These are phyloP conservation scores for Trametes sp. DNA, from an alignment of 1,284 basidiomycete genomes.

Conservation along the genomic window DNA sequence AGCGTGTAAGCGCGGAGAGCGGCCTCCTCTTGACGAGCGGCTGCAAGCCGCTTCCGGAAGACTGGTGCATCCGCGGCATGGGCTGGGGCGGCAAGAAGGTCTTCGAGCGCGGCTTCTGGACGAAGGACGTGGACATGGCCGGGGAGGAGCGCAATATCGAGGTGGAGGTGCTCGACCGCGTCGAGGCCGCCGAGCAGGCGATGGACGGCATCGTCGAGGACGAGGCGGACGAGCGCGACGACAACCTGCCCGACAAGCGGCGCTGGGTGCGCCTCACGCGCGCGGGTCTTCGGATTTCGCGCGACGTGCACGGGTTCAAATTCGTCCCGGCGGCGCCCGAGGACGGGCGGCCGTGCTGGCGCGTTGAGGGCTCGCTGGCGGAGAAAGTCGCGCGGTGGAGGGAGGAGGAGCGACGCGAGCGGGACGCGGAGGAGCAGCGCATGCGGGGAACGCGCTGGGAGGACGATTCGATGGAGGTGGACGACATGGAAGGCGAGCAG, in stretches of 20 bases:
- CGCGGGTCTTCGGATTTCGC: conserved; percentile 73
- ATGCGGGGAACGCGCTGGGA: conserved; percentile 65
- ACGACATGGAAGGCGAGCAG: conserved; percentile 53
- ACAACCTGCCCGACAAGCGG: conserved; percentile 34
- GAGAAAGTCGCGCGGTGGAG: conserved; percentile 77
- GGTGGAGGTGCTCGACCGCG: conserved; percentile 79
- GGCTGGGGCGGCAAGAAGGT: conserved; percentile 92
- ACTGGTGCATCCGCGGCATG: conserved; percentile 95
- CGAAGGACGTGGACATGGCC: conserved; percentile 49
- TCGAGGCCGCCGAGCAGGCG: conserved; percentile 56
- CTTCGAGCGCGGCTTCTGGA: conserved; percentile 93
- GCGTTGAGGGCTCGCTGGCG: conserved; percentile 72
- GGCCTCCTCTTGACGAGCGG: conserved; percentile 64
- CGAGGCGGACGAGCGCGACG: conserved; percentile 65
- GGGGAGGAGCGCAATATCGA: conserved; percentile 74
- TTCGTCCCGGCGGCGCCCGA: conserved; percentile 44
- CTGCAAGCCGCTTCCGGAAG: conserved; percentile 85
- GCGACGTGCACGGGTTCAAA: conserved; percentile 79
- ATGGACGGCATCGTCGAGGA: conserved; percentile 85
- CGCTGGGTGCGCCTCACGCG: conserved; percentile 83
- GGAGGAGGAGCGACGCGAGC: conserved; percentile 67
- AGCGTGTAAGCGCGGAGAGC: conserved; percentile 37
- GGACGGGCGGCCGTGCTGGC: conserved; percentile 67
- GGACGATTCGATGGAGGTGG: conserved; percentile 73
- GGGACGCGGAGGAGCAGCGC: conserved; percentile 73